Conservation (phyloP, 78 protist species). For the Dictyostelium capitatum region DNA sequence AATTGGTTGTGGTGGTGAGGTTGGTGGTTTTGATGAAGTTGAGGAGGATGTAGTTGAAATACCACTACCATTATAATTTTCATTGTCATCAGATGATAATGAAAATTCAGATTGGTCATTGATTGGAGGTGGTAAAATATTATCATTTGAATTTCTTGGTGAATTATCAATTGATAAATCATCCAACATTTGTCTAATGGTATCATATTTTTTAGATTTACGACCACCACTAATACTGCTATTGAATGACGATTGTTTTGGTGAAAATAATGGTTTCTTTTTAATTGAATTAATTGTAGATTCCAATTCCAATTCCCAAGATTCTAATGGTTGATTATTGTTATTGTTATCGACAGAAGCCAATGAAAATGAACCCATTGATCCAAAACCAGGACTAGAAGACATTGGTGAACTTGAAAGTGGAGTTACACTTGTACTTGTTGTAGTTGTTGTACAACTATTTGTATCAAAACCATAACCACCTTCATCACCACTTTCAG, state of each 20-base stretch:
- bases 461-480: background rate
- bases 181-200: conserved; percentile 18
- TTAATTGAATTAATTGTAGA: conserved; percentile 20
- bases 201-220: background rate
- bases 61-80: background rate
- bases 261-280: conserved; percentile 18
- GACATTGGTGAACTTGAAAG: conserved; percentile 12
- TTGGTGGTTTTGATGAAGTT: background rate
- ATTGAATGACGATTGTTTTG: background rate
- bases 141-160: background rate
- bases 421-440: background rate
- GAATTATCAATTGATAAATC: background rate
- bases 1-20: background rate
- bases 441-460: background rate
- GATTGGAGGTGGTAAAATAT: background rate
- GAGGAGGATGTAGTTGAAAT: background rate
- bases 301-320: conserved; percentile 62
- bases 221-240: too few relatives aligned
- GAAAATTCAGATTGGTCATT: background rate
- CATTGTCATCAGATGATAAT: background rate
- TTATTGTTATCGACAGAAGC: background rate
- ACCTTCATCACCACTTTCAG: conserved; percentile 25
- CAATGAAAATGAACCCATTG: conserved; percentile 1
- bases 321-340: background rate
- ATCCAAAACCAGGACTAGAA: background rate